Conservation (phyloP, 148 eudicot genomes). For the Chenopodium berlandieri region DNA sequence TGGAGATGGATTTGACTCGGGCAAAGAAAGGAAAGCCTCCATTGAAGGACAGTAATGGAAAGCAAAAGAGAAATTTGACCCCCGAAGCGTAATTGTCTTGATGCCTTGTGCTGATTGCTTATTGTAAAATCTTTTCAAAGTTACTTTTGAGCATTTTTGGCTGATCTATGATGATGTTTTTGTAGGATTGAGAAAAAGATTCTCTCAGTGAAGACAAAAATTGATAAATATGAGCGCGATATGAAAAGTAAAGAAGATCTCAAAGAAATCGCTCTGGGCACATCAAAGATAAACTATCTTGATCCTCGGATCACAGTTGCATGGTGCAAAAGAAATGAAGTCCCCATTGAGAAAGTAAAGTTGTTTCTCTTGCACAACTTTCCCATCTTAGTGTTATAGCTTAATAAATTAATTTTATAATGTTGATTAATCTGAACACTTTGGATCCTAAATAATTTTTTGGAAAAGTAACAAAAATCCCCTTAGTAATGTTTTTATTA, state of each 20-base stretch:
- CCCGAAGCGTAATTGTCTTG: conserved; percentile 69
- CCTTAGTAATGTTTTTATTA: neutral
- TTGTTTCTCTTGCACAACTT: neutral
- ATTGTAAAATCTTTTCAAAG: neutral
- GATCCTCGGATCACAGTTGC: conserved; percentile 98
- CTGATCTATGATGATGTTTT: conserved; percentile 20
- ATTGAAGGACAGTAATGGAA: conserved; percentile 68
- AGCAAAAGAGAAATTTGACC: conserved; percentile 62
- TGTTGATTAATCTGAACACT: no score
- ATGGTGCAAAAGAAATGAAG: conserved; percentile 97
- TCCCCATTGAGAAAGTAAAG: conserved; percentile 92
- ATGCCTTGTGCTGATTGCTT: conserved; percentile 7
- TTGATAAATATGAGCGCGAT: conserved; percentile 79
- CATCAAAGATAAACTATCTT: conserved; percentile 93
- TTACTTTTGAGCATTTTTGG: conserved; percentile 1
- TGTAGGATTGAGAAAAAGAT: conserved; percentile 86
- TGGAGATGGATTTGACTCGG: conserved; percentile 68
- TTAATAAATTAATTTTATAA: neutral
- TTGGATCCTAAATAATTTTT: neutral
- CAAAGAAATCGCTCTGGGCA: conserved; percentile 97
- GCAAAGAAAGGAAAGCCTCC: conserved; percentile 94
- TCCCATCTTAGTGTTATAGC: neutral
- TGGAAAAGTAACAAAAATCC: neutral
- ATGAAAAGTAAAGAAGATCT: conserved; percentile 83
- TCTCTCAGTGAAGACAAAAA: conserved; percentile 55